A percentile compares a stretch with the other conserved stretches of the same genome.
Evolutionary conservation across 768 basidiomycete genomes (phyloP).

Genomic region (Agaricus subrufescens): DNA sequence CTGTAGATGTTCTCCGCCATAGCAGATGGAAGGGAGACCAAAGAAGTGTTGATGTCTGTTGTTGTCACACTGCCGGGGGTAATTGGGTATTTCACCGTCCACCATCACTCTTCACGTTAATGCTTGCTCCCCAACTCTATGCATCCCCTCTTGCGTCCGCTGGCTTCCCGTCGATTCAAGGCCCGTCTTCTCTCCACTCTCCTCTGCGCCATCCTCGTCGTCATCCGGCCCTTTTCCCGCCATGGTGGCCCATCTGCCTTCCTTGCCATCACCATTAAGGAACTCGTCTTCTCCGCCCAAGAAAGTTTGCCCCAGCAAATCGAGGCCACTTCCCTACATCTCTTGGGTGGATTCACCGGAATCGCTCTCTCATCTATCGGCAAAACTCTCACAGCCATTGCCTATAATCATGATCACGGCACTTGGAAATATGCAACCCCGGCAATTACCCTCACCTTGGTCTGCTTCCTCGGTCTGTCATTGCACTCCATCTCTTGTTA

Average conservation of each 20-base stretch:
- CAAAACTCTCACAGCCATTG: constrained; percentile 16
- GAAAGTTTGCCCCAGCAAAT: constrained; percentile 44
- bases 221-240: constrained; percentile 32
- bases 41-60: constrained; percentile 13
- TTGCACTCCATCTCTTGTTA: neutral
- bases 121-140: neutral
- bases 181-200: constrained; percentile 41
- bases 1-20: constrained; percentile 93
- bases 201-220: constrained; percentile 34
- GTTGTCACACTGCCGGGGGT: neutral
- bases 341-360: constrained; percentile 34
- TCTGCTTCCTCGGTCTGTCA: constrained; percentile 32
- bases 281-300: constrained; percentile 43
- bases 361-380: constrained; percentile 26
- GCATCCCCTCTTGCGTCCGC: neutral
- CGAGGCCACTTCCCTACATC: constrained; percentile 38
- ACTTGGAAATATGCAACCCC: constrained; percentile 28
- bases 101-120: neutral
- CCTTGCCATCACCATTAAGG: constrained; percentile 35
- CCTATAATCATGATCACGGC: constrained; percentile 5
- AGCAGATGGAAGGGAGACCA: constrained; percentile 11
- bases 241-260: constrained; percentile 35
- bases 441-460: constrained; percentile 33
- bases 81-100: neutral
- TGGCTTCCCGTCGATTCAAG: constrained; percentile 25